Evolutionary conservation across 305 asterid genomes (phyloP).

Genomic region (Ajuga reptans): DNA sequence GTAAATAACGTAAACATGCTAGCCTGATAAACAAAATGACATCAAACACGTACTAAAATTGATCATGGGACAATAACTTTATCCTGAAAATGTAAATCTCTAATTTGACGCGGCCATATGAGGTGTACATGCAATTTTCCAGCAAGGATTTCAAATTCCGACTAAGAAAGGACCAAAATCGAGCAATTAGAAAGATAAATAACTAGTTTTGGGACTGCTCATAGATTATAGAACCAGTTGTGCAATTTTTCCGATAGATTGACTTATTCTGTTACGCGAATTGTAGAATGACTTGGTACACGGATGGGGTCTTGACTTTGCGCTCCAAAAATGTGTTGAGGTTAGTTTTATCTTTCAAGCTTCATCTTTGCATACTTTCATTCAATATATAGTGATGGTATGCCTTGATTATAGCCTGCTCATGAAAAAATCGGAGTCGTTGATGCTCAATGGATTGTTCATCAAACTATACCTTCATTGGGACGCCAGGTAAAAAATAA

Average conservation of each 20-base stretch:
- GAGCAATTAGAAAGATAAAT: no score
- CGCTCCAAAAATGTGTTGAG: constrained; percentile 46
- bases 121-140: no score
- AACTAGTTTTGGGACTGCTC: no score
- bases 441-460: constrained; percentile 55
- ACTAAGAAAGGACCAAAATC: no score
- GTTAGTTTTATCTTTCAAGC: constrained; percentile 21
- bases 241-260: not conserved
- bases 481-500: constrained; percentile 38
- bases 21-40: no score
- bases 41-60: no score
- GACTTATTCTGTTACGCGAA: not conserved
- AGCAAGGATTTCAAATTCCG: no score
- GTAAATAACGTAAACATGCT: no score
- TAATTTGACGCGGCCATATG: no score
- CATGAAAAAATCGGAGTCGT: constrained; percentile 58
- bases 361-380: not conserved
- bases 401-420: constrained; percentile 37
- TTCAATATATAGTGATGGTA: not conserved
- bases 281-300: constrained; percentile 42
- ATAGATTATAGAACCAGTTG: no score
- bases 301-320: constrained; percentile 39
- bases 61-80: no score
- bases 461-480: constrained; percentile 43
- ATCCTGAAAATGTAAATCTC: no score